Percentiles rank a stretch among this genome's conserved stretches.
Conservation (phyloP, 805 yeast species). For the Teunomyces barrocoloradensis region DNA sequence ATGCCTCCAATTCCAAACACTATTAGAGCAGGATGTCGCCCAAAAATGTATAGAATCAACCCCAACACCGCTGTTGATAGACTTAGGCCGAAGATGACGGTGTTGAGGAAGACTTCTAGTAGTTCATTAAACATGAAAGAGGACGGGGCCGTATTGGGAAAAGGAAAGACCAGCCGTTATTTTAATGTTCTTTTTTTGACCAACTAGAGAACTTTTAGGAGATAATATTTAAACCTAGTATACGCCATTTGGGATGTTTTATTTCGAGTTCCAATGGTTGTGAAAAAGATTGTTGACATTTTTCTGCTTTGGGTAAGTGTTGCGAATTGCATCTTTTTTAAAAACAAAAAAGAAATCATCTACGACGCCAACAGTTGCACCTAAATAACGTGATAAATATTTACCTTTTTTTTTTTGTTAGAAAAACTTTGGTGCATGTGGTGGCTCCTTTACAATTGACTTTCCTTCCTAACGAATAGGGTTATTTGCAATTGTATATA, state of each 20-base stretch:
- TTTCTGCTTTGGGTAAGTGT: slow-evolving; percentile 2
- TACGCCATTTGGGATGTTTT: background rate
- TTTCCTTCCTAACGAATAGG: too few relatives aligned
- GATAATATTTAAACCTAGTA: background rate
- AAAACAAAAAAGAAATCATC: background rate
- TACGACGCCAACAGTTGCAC: background rate
- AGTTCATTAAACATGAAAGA: background rate
- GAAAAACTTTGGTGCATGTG: too few relatives aligned
- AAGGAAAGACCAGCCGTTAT: background rate
- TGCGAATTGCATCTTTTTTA: background rate
- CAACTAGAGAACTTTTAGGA: background rate
- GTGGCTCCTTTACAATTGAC: too few relatives aligned
- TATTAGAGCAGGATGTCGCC: slow-evolving; percentile 1
- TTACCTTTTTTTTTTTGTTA: too few relatives aligned
- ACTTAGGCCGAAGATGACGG: background rate
- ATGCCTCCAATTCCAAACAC: slow-evolving; percentile 3
- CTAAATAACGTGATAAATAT: background rate
- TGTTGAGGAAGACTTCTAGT: slow-evolving; percentile 2
- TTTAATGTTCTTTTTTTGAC: background rate
- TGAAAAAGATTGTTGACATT: slow-evolving; percentile 1
- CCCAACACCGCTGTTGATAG: background rate
- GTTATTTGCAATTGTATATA: too few relatives aligned
- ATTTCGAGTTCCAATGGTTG: background rate
- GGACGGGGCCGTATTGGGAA: background rate
- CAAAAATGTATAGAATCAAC: slow-evolving; percentile 1